A percentile compares a stretch with the other conserved stretches of the same genome.
These are phyloP conservation scores for Albizia julibrissin DNA, from an alignment of 306 rosid genomes.

Conservation along the genomic window DNA sequence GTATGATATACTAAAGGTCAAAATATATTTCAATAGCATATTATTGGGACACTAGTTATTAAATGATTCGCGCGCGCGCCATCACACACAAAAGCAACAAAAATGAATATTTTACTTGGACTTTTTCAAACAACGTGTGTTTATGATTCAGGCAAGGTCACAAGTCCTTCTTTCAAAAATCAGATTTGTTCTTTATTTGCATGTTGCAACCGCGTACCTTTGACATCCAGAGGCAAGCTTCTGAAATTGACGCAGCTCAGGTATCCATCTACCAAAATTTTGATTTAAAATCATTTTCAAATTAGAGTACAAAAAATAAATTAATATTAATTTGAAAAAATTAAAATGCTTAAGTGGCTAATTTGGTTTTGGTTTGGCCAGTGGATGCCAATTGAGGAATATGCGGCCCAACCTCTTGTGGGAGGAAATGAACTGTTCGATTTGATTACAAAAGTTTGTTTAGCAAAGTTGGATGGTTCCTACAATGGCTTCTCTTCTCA, in stretches of 20 bases:
- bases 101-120: background rate
- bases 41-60: background rate
- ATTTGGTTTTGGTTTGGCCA: background rate
- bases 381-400: conserved; percentile 87
- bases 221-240: conserved; percentile 57
- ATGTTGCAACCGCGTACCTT: conserved; percentile 65
- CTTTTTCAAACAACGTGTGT: background rate
- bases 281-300: too few relatives aligned
- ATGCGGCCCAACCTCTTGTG: conserved; percentile 69
- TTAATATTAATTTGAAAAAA: background rate
- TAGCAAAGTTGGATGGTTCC: conserved; percentile 47
- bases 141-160: conserved; percentile 71
- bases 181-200: conserved; percentile 74
- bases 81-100: too few relatives aligned
- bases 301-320: background rate
- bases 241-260: conserved; percentile 83
- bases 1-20: background rate
- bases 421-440: conserved; percentile 45
- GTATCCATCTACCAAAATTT: conserved; percentile 26
- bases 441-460: conserved; percentile 52
- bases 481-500: conserved; percentile 56
- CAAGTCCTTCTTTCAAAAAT: conserved; percentile 60
- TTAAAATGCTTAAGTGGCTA: background rate
- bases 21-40: too few relatives aligned
- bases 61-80: background rate